These are phyloP conservation scores for Aegilops bicornis DNA, from an alignment of 176 grass and related monocot species.

Conservation along the genomic window DNA sequence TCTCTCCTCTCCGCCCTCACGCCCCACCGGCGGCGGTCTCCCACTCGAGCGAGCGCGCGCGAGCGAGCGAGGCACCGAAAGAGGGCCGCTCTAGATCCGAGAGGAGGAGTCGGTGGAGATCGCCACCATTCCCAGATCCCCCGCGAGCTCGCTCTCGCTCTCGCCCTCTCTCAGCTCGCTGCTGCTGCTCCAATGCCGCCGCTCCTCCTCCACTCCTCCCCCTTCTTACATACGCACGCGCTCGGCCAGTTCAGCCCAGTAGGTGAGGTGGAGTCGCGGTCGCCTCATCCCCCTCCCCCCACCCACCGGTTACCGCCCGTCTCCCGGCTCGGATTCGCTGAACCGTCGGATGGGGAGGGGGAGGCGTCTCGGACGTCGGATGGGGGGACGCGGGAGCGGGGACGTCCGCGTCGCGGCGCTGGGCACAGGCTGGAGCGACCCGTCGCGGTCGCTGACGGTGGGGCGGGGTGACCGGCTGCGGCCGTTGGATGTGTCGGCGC, in stretches of 20 bases:
- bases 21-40: too few relatives aligned
- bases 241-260: neutral
- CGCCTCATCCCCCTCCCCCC: neutral
- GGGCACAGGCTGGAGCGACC: constrained; percentile 24
- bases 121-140: constrained; percentile 34
- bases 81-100: constrained; percentile 27
- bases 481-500: constrained; percentile 45
- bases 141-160: too few relatives aligned
- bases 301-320: constrained; percentile 39
- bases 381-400: neutral
- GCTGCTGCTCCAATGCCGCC: neutral
- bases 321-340: neutral
- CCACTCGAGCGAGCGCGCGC: too few relatives aligned
- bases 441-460: too few relatives aligned
- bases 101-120: neutral
- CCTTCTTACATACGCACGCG: constrained; percentile 14
- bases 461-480: constrained; percentile 18
- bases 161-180: neutral
- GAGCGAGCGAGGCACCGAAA: neutral
- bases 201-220: neutral
- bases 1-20: neutral
- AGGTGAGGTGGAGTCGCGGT: constrained; percentile 35
- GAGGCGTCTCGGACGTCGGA: neutral
- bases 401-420: constrained; percentile 16
- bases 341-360: neutral